phyloP scores from a whole-genome alignment of 441 rosid species.

The Mallotus japonicus region DNA sequence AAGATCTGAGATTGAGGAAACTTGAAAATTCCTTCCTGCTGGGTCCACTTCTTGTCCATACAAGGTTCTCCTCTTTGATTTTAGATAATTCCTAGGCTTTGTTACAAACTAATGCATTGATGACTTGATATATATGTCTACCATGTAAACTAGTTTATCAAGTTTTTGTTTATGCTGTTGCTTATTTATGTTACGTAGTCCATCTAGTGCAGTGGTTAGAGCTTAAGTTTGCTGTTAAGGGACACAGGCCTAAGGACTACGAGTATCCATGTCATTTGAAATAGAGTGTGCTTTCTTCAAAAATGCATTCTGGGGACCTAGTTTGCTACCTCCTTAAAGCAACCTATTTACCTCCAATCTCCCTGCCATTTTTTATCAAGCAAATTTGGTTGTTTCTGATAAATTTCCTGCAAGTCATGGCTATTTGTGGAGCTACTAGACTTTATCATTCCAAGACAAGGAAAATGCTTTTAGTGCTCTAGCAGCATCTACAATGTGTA shows the following conservation, averaged over 20 bases:
- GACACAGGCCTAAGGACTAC: not conserved
- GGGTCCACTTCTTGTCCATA: constrained; percentile 74
- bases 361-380: not conserved
- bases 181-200: not conserved
- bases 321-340: not conserved
- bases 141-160: not conserved
- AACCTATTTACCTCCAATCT: not conserved
- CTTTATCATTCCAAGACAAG: no score
- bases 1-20: constrained; percentile 67
- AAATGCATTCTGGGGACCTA: not conserved
- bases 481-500: not conserved
- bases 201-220: not conserved
- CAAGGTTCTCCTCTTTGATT: constrained; percentile 54
- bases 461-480: no score
- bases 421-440: not conserved
- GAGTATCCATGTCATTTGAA: not conserved
- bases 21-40: constrained; percentile 79
- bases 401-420: not conserved
- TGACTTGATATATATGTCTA: not conserved
- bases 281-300: not conserved
- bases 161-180: not conserved
- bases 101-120: not conserved
- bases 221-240: not conserved
- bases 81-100: constrained; percentile 2
- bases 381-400: not conserved